Evolutionary conservation across 768 basidiomycete genomes (phyloP), one percentile per base, ranked within the genome.

Genomic region (Lactarius hengduanensis): DNA sequence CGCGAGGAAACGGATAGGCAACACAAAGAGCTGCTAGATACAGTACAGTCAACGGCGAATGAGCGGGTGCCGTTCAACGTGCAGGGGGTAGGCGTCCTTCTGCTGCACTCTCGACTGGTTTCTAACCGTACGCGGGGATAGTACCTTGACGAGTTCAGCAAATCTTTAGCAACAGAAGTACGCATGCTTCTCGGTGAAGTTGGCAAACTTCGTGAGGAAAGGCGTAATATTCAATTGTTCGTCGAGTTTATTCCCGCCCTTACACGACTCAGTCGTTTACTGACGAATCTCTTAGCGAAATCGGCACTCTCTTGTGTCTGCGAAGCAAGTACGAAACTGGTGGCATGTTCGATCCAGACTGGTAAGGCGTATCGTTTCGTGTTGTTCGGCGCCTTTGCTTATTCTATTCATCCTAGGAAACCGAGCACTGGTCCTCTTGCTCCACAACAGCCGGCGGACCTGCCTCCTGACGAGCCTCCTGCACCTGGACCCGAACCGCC

Each of bases 131-230:
- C 26, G 59, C 47, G 57, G 30, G 32, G 30, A 47, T 63, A 92
- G 89, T 94, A 94, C 74, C 82, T 94, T 16, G 89, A 94, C 67
- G 91, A 94, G 64, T 94, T 94, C 77, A 93, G 91, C 75, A 90
- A 87, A 74, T 88, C 92, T 1, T 77, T 94, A 56, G 91, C 92
- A 3, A 81, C 84, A 18, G 92, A 94, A 78, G 92, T 94, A 11
- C 86, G 91, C 36, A 88, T 91, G 83, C 80, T 94, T 16, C 82
- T 94, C 11, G 84, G 83, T 41, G 92, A 94, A 78, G 92, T 94
- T 47, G 91, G 92, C 47, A 90, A 88, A 70, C 79, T 94, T 56
- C 85, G 90, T 4, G 89, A 92, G 76, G 89, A 94, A 72, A 83
- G 87, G 71, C 85, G 92, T 53, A 83, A 82, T 28, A 79, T 93